Base-by-base conservation (phyloP, 192 early-diverging fungal genomes). In the Backusella liffmaniae region DNA sequence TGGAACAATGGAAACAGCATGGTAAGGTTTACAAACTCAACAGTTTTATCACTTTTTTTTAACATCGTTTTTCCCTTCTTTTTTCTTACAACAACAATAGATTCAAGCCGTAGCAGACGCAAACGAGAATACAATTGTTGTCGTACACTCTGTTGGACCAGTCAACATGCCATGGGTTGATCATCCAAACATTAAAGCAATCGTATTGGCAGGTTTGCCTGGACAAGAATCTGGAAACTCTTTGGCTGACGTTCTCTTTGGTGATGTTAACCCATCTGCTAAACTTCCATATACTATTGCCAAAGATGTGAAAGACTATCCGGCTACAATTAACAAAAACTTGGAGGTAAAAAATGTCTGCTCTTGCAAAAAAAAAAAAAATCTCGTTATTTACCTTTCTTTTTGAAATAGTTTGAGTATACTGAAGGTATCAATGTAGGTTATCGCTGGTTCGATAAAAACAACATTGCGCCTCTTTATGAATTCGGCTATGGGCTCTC, bases 191-290 rank as follows among this genome's bases (percentile, higher is more conserved):
- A 83, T 92, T 68, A 84, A 78, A 4, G 88, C 87, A 44, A 82
- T 90, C 30, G 82, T 92, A 67, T 83, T 78, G 41, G 84, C 91
- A 41, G 77, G 81, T 42, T 73, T 92, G 41, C 90, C 90, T 23
- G 91, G 91, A 39, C 88, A 92, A 79, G 91, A 93, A 76, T 80
- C 86, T 51, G 91, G 91, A 53, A 89, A 92, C 67, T 77, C 89
- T 23, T 71, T 92, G 66, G 91, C 91, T 49, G 90, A 92, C 70
- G 84, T 92, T 23, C 76, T 92, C 3, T 92, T 91, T 75, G 90
- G 91, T 29, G 76, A 87, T 51, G 84, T 91, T 59, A 92, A 90
- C 73, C 91, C 91, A 10, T 87, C 86, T 10, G 82, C 78, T 18
- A 77, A 88, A 26, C 82, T 92, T 16, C 91, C 91, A 26, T 92